These are phyloP conservation scores for Arthrinium puccinioides DNA, from an alignment of 2,329 filamentous ascomycete species.

Conservation along the genomic window DNA sequence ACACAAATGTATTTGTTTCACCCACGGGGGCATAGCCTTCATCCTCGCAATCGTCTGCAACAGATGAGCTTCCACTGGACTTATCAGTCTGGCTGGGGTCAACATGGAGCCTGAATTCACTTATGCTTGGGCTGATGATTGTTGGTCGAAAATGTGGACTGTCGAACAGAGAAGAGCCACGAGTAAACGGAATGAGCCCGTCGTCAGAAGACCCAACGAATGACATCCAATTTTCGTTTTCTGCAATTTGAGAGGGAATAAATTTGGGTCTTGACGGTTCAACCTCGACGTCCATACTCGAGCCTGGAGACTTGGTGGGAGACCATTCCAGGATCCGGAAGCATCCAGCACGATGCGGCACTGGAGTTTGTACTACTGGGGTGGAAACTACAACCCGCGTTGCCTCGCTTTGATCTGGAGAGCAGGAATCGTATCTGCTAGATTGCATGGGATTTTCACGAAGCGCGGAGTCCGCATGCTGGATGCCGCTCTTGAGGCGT, in stretches of 20 bases:
- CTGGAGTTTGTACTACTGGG: slow-evolving; percentile 11
- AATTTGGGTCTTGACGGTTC: slow-evolving; percentile 13
- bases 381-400: too few relatives aligned
- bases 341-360: slow-evolving; percentile 5
- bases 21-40: not conserved
- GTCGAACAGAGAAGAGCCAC: slow-evolving; percentile 5
- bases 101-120: not conserved
- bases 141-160: slow-evolving; percentile 1
- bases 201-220: not conserved
- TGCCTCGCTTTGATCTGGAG: too few relatives aligned
- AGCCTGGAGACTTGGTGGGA: slow-evolving; percentile 12
- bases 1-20: not conserved
- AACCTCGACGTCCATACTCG: slow-evolving; percentile 19
- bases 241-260: slow-evolving; percentile 2
- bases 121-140: slow-evolving; percentile 1
- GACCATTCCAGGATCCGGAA: slow-evolving; percentile 18
- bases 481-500: too few relatives aligned
- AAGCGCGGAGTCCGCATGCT: too few relatives aligned
- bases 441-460: too few relatives aligned
- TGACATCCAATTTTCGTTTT: slow-evolving; percentile 4
- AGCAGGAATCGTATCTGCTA: too few relatives aligned
- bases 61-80: not conserved
- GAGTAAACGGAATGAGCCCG: slow-evolving; percentile 4
- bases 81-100: too few relatives aligned
- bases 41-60: not conserved